Base-by-base conservation (phyloP, 345 rosid genomes). In the Excoecaria agallocha region DNA sequence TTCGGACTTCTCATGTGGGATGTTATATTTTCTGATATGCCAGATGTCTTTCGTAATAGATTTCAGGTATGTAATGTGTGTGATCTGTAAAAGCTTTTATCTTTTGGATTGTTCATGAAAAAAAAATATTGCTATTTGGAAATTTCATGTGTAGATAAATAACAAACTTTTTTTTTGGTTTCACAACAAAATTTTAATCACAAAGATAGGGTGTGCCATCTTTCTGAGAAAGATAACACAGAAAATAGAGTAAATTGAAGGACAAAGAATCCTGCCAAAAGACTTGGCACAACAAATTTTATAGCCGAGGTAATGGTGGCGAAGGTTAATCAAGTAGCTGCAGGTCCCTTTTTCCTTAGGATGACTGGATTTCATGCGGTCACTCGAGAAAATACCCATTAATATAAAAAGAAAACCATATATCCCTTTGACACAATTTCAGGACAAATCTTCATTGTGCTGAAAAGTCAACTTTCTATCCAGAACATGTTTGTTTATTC, bases 1-100 rank as follows among this genome's bases (percentile, higher is more conserved):
- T 94, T 92, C 25, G 93, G 90, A 16, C 91, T 94, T 82, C 87
- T 94, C 66, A 86, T 92, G 98, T 94, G 98, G 98, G 94, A 91
- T 74, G 71, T 87, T 71, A 80, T 92, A 54, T 91, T 94, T 82
- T 80, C 89, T 10, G 90, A 91, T 65, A 81, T 89, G 46, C 94
- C 87, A 0, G 85, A 90, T 83, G 98, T 89, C 80, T 94, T 94
- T 79, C 85, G 71, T 76, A 88, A 92, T 78, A 86, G 71, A 78
- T 94, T 89, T 79, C 98, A 94, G 95, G 98, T 92, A 80, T 59
- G 49, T 30, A 22, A 58, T 37, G 22, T 57, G 49, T n/a, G 64
- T 38, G 1, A 63, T 16, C 54, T 46, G 12, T 45, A 20, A 30
- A 62, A 74, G 56, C 25, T 55, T 58, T 38, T 11, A 39, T 41